Conservation (phyloP, 148 eudicot genomes). For the Vaccinium myrtillus region DNA sequence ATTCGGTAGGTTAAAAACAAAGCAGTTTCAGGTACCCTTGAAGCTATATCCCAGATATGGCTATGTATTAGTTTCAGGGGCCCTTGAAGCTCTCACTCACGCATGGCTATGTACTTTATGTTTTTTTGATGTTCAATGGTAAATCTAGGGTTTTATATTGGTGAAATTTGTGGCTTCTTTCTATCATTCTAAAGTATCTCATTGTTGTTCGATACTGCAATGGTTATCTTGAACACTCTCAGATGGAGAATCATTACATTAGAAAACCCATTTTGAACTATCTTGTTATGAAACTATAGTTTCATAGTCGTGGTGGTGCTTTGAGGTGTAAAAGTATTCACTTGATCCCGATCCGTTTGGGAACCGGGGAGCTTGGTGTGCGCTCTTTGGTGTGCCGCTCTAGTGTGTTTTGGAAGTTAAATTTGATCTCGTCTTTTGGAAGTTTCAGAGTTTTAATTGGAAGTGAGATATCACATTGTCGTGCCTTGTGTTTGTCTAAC, state of each 20-base stretch:
- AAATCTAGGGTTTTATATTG: neutral
- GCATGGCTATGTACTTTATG: neutral
- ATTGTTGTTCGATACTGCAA: neutral
- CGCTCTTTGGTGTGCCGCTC: too few species aligned
- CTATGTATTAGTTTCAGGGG: slow-evolving; percentile 4
- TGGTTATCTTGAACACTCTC: neutral
- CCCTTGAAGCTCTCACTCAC: neutral
- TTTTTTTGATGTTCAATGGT: neutral
- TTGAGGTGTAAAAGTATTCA: too few species aligned
- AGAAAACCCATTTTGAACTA: neutral
- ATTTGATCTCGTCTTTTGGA: too few species aligned
- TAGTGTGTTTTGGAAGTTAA: too few species aligned
- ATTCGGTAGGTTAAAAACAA: neutral
- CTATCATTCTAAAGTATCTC: neutral
- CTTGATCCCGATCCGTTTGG: too few species aligned
- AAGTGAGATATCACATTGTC: too few species aligned
- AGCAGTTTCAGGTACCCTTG: neutral
- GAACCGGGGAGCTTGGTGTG: too few species aligned
- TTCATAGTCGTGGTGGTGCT: neutral
- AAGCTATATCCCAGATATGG: neutral
- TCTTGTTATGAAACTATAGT: neutral
- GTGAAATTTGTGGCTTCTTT: neutral
- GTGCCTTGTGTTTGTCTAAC: too few species aligned
- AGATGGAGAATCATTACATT: neutral
- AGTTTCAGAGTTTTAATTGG: too few species aligned